Percentiles rank a stretch among this genome's conserved stretches.
These are phyloP conservation scores for Jacaranda copaia DNA, from an alignment of 257 asterid species.

Conservation along the genomic window DNA sequence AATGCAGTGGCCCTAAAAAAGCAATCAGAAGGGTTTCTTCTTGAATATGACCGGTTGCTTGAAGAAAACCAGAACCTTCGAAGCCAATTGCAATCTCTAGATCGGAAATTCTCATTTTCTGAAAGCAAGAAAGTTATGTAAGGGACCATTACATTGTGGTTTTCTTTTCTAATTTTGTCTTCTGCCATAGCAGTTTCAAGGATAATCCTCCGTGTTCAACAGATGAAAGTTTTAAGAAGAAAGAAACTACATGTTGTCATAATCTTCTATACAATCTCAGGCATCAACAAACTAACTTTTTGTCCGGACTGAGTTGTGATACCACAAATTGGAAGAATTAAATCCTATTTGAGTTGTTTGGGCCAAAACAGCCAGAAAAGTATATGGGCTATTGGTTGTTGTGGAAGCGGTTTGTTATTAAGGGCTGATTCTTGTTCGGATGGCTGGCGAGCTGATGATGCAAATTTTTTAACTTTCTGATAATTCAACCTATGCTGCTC, in stretches of 20 bases:
- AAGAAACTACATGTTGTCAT: conserved; percentile 28
- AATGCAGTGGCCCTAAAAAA: conserved; percentile 76
- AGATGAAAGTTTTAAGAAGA: conserved; percentile 32
- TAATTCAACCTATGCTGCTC: not conserved
- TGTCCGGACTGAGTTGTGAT: not conserved
- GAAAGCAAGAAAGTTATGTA: conserved; percentile 76
- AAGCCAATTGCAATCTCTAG: conserved; percentile 75
- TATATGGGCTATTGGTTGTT: too few species aligned
- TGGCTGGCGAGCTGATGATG: too few species aligned
- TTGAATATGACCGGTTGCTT: conserved; percentile 84
- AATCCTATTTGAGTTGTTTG: not conserved
- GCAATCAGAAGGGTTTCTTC: conserved; percentile 90
- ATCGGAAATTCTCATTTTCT: conserved; percentile 66
- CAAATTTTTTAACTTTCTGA: too few species aligned
- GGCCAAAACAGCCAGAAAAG: not conserved
- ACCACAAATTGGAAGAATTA: not conserved
- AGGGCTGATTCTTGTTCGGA: too few species aligned
- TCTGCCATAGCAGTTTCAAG: conserved; percentile 28
- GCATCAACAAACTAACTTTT: not conserved
- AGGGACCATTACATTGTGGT: conserved; percentile 25
- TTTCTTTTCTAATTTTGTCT: conserved; percentile 29
- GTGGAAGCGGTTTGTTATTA: too few species aligned
- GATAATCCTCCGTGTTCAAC: conserved; percentile 25
- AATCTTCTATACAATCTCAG: not conserved
- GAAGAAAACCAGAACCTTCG: conserved; percentile 87